Evolutionary conservation across 1,284 basidiomycete species (phyloP).

Genomic region (Ustilago esculenta): DNA sequence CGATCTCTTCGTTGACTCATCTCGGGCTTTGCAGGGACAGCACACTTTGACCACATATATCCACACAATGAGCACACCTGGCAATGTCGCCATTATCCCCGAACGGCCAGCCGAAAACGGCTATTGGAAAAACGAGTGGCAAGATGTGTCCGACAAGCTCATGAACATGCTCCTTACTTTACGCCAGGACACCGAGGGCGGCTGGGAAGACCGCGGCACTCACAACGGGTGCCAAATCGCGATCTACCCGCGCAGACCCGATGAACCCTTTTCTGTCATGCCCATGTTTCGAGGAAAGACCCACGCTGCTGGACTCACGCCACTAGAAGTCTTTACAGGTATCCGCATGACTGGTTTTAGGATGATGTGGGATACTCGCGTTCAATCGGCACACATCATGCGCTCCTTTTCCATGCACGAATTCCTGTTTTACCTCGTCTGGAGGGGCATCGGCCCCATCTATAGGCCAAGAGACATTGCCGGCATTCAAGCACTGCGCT

Average conservation of each 20-base stretch:
- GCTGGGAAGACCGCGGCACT: slow-evolving; percentile 31
- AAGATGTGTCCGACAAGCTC: slow-evolving; percentile 28
- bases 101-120: slow-evolving; percentile 43
- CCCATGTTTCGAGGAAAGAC: slow-evolving; percentile 49
- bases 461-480: slow-evolving; percentile 49
- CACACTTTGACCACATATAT: neutral
- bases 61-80: slow-evolving; percentile 24
- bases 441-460: slow-evolving; percentile 53
- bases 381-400: slow-evolving; percentile 51
- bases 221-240: slow-evolving; percentile 23
- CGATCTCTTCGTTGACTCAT: too few species aligned
- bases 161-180: slow-evolving; percentile 32
- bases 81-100: slow-evolving; percentile 35
- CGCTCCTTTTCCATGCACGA: slow-evolving; percentile 44
- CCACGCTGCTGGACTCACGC: slow-evolving; percentile 24
- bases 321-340: slow-evolving; percentile 50
- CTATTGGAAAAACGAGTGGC: slow-evolving; percentile 42
- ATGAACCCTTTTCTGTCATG: slow-evolving; percentile 35
- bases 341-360: slow-evolving; percentile 50
- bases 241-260: slow-evolving; percentile 28
- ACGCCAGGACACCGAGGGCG: slow-evolving; percentile 36
- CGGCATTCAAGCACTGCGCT: slow-evolving; percentile 46
- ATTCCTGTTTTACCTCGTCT: slow-evolving; percentile 55
- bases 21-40: neutral
- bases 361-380: slow-evolving; percentile 53